These are phyloP conservation scores for Blastobotrys indianensis DNA, from an alignment of 1,139 yeast species.

Conservation along the genomic window DNA sequence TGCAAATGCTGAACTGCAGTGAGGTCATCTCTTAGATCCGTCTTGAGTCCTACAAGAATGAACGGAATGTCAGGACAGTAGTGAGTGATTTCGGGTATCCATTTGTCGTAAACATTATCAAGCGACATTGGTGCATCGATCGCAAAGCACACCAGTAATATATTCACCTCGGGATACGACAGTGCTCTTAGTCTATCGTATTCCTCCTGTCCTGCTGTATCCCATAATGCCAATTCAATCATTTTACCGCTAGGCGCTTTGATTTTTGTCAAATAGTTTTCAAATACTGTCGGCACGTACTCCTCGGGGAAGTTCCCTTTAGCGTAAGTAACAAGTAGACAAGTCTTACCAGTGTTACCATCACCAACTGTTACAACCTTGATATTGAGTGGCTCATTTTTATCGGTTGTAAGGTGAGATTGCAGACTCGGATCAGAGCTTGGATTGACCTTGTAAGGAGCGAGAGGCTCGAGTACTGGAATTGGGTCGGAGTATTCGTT, in stretches of 20 bases:
- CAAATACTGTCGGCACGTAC: conserved; percentile 88
- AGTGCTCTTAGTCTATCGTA: conserved; percentile 79
- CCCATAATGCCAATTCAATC: conserved; percentile 81
- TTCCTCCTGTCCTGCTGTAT: conserved; percentile 93
- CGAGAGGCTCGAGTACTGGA: conserved; percentile 18
- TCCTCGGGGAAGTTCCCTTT: conserved; percentile 67
- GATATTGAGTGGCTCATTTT: conserved; percentile 21
- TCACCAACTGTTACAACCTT: conserved; percentile 79
- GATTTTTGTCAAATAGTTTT: conserved; percentile 69
- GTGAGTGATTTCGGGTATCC: conserved; percentile 83
- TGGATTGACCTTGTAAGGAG: conserved; percentile 17
- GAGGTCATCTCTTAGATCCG: conserved; percentile 49
- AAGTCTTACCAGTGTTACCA: conserved; percentile 93
- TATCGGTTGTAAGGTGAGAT: no score
- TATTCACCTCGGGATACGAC: conserved; percentile 75
- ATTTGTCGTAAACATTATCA: conserved; percentile 67
- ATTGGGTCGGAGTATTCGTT: conserved; percentile 16
- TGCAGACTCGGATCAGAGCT: conserved; percentile 7
- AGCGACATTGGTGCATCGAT: conserved; percentile 59
- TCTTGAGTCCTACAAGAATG: conserved; percentile 71
- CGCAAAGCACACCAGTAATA: conserved; percentile 70
- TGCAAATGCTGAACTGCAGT: conserved; percentile 27
- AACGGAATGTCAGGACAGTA: conserved; percentile 79
- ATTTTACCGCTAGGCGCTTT: conserved; percentile 48
- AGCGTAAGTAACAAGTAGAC: conserved; percentile 74